phyloP scores from a whole-genome alignment of 768 basidiomycete genomes.

The Mycena vitilis region DNA sequence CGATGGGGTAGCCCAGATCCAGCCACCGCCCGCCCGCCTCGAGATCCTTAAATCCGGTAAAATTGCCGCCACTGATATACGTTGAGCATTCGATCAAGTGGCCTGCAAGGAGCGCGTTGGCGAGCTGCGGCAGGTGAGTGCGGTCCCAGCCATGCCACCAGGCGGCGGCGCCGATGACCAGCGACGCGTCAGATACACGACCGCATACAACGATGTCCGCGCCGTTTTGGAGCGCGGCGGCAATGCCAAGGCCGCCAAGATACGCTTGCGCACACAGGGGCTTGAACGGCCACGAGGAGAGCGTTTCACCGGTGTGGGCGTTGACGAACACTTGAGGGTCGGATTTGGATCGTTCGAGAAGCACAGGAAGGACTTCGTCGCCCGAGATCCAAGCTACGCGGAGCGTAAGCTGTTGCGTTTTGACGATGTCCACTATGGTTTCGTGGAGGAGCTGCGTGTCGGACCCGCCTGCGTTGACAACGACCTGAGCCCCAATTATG shows the following conservation, averaged over 20 bases:
- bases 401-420: conserved; percentile 18
- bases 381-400: conserved; percentile 35
- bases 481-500: conserved; percentile 12
- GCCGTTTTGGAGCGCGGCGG: conserved; percentile 27
- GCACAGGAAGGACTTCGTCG: conserved; percentile 31
- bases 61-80: conserved; percentile 34
- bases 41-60: conserved; percentile 34
- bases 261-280: conserved; percentile 35
- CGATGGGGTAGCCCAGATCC: conserved; percentile 32
- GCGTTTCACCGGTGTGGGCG: conserved; percentile 23
- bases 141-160: conserved; percentile 37
- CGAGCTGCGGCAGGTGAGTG: conserved; percentile 30
- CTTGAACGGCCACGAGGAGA: conserved; percentile 33
- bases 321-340: conserved; percentile 26
- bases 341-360: conserved; percentile 20
- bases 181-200: conserved; percentile 33
- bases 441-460: conserved; percentile 31
- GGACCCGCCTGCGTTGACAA: conserved; percentile 33
- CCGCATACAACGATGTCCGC: conserved; percentile 37
- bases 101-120: conserved; percentile 31
- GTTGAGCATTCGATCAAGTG: conserved; percentile 37
- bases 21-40: conserved; percentile 33
- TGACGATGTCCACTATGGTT: conserved; percentile 21
- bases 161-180: conserved; percentile 34
- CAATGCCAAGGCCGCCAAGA: conserved; percentile 34